phyloP scores from a whole-genome alignment of 306 rosid genomes.

The Ziziphus jujuba region DNA sequence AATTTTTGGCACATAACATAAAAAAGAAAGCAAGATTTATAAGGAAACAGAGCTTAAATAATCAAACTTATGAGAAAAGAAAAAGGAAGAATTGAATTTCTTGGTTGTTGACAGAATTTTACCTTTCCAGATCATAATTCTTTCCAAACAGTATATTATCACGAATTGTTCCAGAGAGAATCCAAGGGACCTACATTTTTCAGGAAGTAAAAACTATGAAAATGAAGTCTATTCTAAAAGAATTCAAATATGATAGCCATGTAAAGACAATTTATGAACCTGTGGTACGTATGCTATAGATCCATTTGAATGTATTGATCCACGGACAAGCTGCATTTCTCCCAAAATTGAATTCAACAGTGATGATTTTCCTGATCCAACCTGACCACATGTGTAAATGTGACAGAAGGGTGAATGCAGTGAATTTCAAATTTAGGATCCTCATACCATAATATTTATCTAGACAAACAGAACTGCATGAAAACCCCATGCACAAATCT shows the following conservation, averaged over 20 bases:
- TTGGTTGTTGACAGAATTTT: conserved; percentile 5
- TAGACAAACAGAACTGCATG: neutral
- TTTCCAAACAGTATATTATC: conserved; percentile 89
- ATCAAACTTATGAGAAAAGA: neutral
- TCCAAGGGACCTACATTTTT: conserved; percentile 82
- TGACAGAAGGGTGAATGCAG: conserved; percentile 21
- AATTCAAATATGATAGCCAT: conserved; percentile 9
- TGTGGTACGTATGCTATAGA: conserved; percentile 88
- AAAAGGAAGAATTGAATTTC: neutral
- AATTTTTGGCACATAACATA: too few species aligned
- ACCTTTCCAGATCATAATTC: conserved; percentile 73
- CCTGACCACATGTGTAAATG: conserved; percentile 57
- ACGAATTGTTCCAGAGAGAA: conserved; percentile 86
- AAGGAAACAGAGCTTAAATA: neutral
- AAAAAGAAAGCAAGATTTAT: too few species aligned
- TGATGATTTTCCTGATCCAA: conserved; percentile 97
- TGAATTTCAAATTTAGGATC: neutral
- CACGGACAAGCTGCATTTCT: conserved; percentile 65
- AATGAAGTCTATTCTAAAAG: conserved; percentile 16
- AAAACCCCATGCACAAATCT: conserved; percentile 28
- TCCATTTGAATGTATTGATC: conserved; percentile 58
- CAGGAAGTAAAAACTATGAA: conserved; percentile 15
- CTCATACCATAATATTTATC: neutral
- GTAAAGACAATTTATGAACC: conserved; percentile 45
- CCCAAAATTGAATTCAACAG: conserved; percentile 72